Percentiles rank a stretch among this genome's conserved stretches.
phyloP scores from a whole-genome alignment of 2,329 filamentous ascomycete species.

The Claviceps monticola region DNA sequence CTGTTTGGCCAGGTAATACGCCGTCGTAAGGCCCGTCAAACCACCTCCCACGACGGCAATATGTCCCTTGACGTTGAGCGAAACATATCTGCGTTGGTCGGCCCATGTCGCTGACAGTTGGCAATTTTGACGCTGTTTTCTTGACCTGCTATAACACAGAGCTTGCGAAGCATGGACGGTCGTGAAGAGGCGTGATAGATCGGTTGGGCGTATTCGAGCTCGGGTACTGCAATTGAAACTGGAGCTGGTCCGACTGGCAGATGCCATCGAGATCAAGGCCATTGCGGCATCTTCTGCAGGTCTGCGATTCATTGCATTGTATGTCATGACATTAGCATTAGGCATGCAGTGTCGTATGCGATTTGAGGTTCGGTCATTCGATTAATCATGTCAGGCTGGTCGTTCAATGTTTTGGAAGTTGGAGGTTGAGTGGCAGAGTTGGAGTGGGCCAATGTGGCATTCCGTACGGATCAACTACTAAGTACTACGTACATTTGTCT shows the following conservation, averaged over 20 bases:
- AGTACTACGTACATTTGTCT: too few relatives aligned
- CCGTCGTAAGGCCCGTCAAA: slow-evolving; percentile 66
- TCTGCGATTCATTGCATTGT: slow-evolving; percentile 1
- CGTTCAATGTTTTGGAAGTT: too few relatives aligned
- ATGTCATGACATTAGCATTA: not conserved
- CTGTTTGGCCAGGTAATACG: slow-evolving; percentile 60
- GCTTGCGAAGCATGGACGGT: not conserved
- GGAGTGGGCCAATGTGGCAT: too few relatives aligned
- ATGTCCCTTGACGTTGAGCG: slow-evolving; percentile 15
- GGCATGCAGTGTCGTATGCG: not conserved
- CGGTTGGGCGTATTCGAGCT: not conserved
- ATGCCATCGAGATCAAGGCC: slow-evolving; percentile 14
- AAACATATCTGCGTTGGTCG: slow-evolving; percentile 5
- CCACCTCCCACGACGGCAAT: slow-evolving; percentile 68
- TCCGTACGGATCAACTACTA: too few relatives aligned
- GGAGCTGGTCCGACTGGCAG: slow-evolving; percentile 5
- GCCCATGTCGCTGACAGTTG: slow-evolving; percentile 1
- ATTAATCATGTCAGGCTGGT: not conserved
- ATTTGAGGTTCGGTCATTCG: not conserved
- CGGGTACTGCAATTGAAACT: not conserved
- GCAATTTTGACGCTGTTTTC: slow-evolving; percentile 5
- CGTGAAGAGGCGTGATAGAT: not conserved
- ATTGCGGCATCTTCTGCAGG: slow-evolving; percentile 14
- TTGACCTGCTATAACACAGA: not conserved
- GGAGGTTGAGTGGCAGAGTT: too few relatives aligned